A percentile compares a stretch with the other conserved stretches of the same genome.
Evolutionary conservation across 768 basidiomycete species (phyloP).

Genomic region (Coprinopsis sp.): DNA sequence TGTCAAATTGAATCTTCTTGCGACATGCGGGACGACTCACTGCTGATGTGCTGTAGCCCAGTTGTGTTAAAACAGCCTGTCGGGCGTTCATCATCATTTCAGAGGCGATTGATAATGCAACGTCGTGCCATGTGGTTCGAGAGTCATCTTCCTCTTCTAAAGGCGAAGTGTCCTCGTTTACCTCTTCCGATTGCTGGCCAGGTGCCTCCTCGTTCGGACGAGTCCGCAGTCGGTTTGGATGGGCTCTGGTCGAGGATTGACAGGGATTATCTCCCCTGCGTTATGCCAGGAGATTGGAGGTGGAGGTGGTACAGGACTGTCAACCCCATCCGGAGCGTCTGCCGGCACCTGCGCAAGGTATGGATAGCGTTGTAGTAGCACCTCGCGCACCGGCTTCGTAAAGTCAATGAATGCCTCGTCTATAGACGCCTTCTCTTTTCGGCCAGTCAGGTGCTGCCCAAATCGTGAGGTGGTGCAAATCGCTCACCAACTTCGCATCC

Average conservation of each 20-base stretch:
- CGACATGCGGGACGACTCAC: too few relatives aligned
- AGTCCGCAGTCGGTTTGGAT: conserved; percentile 18
- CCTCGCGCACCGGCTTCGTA: conserved; percentile 71
- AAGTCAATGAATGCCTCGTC: conserved; percentile 97
- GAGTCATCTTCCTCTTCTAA: conserved; percentile 25
- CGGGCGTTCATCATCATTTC: conserved; percentile 79
- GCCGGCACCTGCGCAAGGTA: conserved; percentile 67
- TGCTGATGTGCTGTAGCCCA: conserved; percentile 94
- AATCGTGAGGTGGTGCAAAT: neutral
- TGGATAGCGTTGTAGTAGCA: conserved; percentile 70
- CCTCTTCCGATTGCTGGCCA: neutral
- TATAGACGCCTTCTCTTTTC: conserved; percentile 92
- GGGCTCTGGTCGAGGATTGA: conserved; percentile 28
- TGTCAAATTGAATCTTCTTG: too few relatives aligned
- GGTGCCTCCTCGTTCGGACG: neutral
- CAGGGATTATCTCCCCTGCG: conserved; percentile 60
- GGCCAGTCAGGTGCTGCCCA: neutral
- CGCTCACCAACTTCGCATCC: conserved; percentile 73
- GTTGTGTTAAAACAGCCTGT: conserved; percentile 55
- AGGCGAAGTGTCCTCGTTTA: neutral
- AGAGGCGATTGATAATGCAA: conserved; percentile 84
- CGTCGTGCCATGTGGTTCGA: conserved; percentile 79
- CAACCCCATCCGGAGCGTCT: conserved; percentile 64
- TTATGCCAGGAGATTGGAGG: conserved; percentile 59
- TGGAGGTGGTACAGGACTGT: conserved; percentile 73